Evolutionary conservation across 2,329 filamentous ascomycete genomes (phyloP).

Genomic region (Arachnomyces sp.): DNA sequence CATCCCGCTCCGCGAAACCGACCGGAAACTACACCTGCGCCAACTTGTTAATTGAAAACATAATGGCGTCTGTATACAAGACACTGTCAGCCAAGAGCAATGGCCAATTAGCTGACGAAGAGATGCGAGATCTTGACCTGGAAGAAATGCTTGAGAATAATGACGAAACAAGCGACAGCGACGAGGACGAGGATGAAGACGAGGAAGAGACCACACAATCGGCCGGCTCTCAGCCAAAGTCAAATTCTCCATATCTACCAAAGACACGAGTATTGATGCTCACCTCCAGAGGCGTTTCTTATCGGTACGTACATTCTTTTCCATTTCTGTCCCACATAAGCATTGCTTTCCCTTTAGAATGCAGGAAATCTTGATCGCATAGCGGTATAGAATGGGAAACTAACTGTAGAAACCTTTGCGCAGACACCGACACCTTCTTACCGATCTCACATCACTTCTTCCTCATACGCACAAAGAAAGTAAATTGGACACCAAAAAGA

Average conservation of each 20-base stretch:
- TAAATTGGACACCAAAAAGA: conserved; percentile 94
- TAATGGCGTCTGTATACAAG: conserved; percentile 53
- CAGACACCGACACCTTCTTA: conserved; percentile 87
- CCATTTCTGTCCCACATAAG: background rate
- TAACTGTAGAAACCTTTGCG: conserved; percentile 9
- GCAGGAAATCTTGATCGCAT: background rate
- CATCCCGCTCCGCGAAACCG: no score
- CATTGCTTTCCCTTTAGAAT: conserved; percentile 3
- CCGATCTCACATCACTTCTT: conserved; percentile 79
- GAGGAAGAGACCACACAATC: conserved; percentile 12
- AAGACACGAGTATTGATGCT: conserved; percentile 70
- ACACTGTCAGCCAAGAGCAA: conserved; percentile 36
- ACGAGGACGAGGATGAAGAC: conserved; percentile 57
- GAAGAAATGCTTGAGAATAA: conserved; percentile 14
- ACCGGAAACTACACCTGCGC: no score
- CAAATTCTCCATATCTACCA: conserved; percentile 25
- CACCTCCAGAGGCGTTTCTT: conserved; percentile 86
- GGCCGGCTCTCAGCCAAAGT: conserved; percentile 9
- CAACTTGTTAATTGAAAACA: background rate
- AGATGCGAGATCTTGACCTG: conserved; percentile 10
- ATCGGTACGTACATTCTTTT: conserved; percentile 54
- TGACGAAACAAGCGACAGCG: conserved; percentile 21
- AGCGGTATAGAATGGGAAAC: background rate
- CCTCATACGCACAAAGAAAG: conserved; percentile 90
- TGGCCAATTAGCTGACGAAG: conserved; percentile 2